Base-by-base conservation (phyloP, 495 filamentous ascomycete species). In the Penicillium nucicola region DNA sequence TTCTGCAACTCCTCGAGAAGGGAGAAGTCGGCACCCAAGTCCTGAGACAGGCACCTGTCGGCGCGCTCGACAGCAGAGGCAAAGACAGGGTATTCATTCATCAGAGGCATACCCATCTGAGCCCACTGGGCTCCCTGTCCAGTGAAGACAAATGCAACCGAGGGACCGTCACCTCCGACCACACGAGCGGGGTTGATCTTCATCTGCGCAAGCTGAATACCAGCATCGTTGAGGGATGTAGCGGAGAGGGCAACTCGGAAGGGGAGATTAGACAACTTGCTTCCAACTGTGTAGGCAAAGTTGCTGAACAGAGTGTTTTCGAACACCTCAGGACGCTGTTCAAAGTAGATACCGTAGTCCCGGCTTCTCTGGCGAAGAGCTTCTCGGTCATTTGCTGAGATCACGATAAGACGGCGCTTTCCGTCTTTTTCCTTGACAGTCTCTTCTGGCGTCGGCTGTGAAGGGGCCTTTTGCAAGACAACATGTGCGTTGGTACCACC, bases 401-500 rank as follows among this genome's bases (percentile, higher is more conserved):
- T 55, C 23, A 65, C 32, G 31, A 62, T 57, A 12, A 65, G 41
- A 15, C 53, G 52, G 45, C 52, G 51, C 32, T 50, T 49, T 4
- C 62, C 62, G 17, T 47, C 42, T 19, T 56, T 48, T 9, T 25
- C 25, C 10, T 53, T 45, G 1, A 40, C 35, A 30, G 52, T 38
- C 14, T 55, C 50, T 17, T 47, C 43, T 1, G 33, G 15, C 17
- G 36, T 25, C 3, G 37, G 14, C 15, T 52, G 52, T 15, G 47
- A 25, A 28, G 58, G 58, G 1, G 55, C 50, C 37, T 52, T 55
- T 45, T 53, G 50, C n/a, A 84, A 17, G 31, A 87, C 80, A 11
- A 69, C 80, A 53, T 84, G 80, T 2, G 78, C 72, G 52, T 86
- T 86, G 11, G 79, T 72, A 19, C 84, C 84, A 31, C 84, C 82